A percentile compares a stretch with the other conserved stretches of the same genome.
Evolutionary conservation across 2,329 filamentous ascomycete species (phyloP).

Genomic region (Colletotrichum sp.): DNA sequence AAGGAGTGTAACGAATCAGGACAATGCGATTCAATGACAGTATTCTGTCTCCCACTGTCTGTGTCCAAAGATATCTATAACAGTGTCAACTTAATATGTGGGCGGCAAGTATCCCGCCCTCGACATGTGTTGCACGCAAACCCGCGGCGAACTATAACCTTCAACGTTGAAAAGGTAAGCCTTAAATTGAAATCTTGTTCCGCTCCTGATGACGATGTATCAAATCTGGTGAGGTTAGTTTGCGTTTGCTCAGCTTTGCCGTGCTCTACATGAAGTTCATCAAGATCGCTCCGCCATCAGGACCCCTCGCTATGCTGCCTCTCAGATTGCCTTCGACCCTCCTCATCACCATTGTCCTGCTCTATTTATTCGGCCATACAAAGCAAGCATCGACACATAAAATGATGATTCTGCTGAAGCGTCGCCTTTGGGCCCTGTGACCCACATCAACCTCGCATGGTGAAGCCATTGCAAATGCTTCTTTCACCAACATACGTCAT

Average conservation of each 20-base stretch:
- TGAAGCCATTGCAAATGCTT: neutral
- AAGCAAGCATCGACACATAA: rapidly evolving
- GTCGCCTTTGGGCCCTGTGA: too few relatives aligned
- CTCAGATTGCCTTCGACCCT: neutral
- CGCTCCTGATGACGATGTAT: rapidly evolving
- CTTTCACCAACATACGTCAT: too few relatives aligned
- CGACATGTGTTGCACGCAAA: neutral
- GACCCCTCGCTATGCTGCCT: rapidly evolving
- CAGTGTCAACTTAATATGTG: rapidly evolving
- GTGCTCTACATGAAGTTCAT: neutral
- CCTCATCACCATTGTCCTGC: neutral
- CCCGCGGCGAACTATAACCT: rapidly evolving
- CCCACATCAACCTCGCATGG: too few relatives aligned
- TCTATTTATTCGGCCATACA: neutral
- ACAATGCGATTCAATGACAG: too few relatives aligned
- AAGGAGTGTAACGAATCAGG: neutral
- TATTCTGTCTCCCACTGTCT: neutral
- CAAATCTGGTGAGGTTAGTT: neutral
- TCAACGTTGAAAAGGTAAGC: neutral
- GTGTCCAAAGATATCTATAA: rapidly evolving
- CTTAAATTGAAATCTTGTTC: rapidly evolving
- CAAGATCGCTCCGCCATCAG: neutral
- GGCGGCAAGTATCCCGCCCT: neutral
- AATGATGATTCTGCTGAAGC: too few relatives aligned
- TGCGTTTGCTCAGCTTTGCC: neutral